Base-by-base conservation (phyloP, 1,139 yeast species). In the Candida albicans region DNA sequence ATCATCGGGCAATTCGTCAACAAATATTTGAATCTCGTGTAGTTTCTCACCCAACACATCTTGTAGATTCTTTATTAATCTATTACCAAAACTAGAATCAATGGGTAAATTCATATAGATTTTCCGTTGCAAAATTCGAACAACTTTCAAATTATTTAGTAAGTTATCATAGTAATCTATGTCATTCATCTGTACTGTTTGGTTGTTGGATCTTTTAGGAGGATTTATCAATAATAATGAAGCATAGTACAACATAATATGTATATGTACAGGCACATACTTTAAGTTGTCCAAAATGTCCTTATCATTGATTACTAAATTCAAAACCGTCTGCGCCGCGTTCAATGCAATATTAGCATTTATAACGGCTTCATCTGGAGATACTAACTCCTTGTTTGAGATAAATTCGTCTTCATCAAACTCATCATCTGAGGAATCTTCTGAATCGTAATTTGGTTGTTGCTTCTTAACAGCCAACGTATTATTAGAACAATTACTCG, bases 251-350 rank as follows among this genome's bases (percentile, higher is more conserved):
- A 82, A 63, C 88, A 84, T 83, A 41, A 84, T 75, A 54, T 82
- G 87, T 33, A 84, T 80, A 57, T 84, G 89, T 11, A 83, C 79
- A 0, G 90, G 90, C 12, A 83, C 84, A 54, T 81, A 84, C 54
- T 73, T 77, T 48, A 84, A 65, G 39, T 82, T 81, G 18, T 72
- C 70, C 34, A 75, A 58, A 33, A 84, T 80, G 56, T 84, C 89
- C 22, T 69, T 65, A 56, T 84, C 89, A 41, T 73, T 76, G 5
- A 82, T 65, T 1, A 82, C 84, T 41, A 83, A 62, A 49, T 77
- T 79, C 39, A 84, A 58, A 0, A 84, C 83, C 0, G 86, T 80
- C 41, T 75, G 76, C 0, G 90, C 89, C 0, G 90, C 85, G 41
- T 77, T 73, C 14, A 77, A 58, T 0, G 89, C 87, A 31, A 83